These are phyloP conservation scores for Stephanodiscus minutulus DNA, from an alignment of 108 stramenopile species.

Conservation along the genomic window DNA sequence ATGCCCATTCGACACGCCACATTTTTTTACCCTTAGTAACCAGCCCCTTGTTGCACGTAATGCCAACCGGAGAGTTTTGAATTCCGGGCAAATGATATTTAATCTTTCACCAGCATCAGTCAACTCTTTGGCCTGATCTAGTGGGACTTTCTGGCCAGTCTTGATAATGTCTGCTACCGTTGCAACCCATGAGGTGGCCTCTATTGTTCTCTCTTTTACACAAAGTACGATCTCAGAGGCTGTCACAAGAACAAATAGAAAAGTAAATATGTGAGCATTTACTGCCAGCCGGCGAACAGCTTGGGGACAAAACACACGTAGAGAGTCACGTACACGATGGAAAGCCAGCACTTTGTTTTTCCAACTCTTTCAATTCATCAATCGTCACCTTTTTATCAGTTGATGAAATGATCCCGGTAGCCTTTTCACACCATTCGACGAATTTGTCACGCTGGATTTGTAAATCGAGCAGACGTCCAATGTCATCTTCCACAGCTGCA, in stretches of 20 bases:
- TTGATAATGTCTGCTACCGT: constrained; percentile 35
- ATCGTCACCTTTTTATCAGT: constrained; percentile 56
- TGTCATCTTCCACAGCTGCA: constrained; percentile 55
- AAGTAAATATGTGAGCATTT: neutral
- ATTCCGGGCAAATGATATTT: constrained; percentile 57
- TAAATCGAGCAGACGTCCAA: constrained; percentile 53
- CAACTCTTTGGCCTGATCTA: constrained; percentile 60
- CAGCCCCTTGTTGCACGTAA: constrained; percentile 56
- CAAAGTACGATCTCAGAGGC: constrained; percentile 65
- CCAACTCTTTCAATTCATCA: constrained; percentile 60
- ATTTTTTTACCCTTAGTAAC: constrained; percentile 62
- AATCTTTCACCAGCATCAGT: constrained; percentile 64
- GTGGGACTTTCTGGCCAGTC: constrained; percentile 52
- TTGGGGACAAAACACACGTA: neutral
- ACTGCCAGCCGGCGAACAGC: neutral
- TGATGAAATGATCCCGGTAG: constrained; percentile 51
- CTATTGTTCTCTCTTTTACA: constrained; percentile 48
- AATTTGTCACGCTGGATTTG: constrained; percentile 61
- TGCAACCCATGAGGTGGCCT: constrained; percentile 52
- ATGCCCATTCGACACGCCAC: constrained; percentile 43
- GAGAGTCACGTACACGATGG: constrained; percentile 61
- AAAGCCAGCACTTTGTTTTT: constrained; percentile 48
- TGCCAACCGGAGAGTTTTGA: constrained; percentile 56
- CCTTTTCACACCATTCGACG: constrained; percentile 61
- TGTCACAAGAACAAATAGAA: constrained; percentile 2